phyloP scores from a whole-genome alignment of 805 yeast species.

The Ogataea salicorniae region DNA sequence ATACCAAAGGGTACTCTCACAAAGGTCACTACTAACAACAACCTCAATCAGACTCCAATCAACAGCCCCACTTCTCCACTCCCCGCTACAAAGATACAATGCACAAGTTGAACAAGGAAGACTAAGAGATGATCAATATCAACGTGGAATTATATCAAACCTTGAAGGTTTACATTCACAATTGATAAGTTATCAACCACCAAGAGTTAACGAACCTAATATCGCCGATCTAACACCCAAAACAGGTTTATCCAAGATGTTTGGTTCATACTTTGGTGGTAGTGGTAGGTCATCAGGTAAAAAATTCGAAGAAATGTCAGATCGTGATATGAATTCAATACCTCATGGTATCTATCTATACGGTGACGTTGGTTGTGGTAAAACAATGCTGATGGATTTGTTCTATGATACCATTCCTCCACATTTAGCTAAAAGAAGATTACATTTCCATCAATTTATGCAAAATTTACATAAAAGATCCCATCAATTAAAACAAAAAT shows the following conservation, averaged over 20 bases:
- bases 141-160: slow-evolving; percentile 62
- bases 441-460: slow-evolving; percentile 97
- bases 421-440: slow-evolving; percentile 69
- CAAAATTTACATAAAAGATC: slow-evolving; percentile 84
- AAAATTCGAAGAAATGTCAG: slow-evolving; percentile 2
- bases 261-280: slow-evolving; percentile 28
- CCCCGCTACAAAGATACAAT: slow-evolving; percentile 30
- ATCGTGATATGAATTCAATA: slow-evolving; percentile 28
- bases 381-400: slow-evolving; percentile 96
- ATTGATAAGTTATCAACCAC: slow-evolving; percentile 56
- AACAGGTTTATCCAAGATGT: slow-evolving; percentile 35
- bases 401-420: slow-evolving; percentile 80
- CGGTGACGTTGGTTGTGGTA: slow-evolving; percentile 98
- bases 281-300: slow-evolving; percentile 2
- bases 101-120: slow-evolving; percentile 33
- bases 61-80: slow-evolving; percentile 2
- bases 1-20: too few species aligned
- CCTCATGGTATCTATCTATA: slow-evolving; percentile 87
- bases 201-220: slow-evolving; percentile 49
- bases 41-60: slow-evolving; percentile 3
- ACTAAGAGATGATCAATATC: slow-evolving; percentile 72
- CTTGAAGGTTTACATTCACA: slow-evolving; percentile 55
- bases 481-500: slow-evolving; percentile 63
- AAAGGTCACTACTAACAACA: too few species aligned
- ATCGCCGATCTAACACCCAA: slow-evolving; percentile 47